Percentiles rank a stretch among this genome's conserved stretches.
Evolutionary conservation across 805 yeast species (phyloP).

Genomic region (Metschnikowia koreensis): DNA sequence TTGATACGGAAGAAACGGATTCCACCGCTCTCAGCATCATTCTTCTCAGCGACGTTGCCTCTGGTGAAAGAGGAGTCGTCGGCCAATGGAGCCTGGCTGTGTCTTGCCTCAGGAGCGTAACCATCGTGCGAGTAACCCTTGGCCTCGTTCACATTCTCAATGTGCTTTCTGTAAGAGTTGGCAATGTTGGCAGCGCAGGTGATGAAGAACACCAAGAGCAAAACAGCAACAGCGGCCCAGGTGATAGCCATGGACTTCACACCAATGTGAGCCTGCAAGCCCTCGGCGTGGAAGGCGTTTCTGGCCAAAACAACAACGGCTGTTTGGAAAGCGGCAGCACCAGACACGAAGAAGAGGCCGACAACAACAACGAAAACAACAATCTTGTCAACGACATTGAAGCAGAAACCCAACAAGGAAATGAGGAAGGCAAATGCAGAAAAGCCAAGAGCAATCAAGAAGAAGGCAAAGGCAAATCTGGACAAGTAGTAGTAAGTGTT

Average conservation of each 20-base stretch:
- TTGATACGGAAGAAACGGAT: constrained; percentile 76
- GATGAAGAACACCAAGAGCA: constrained; percentile 49
- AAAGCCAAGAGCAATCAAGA: constrained; percentile 58
- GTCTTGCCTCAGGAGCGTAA: constrained; percentile 17
- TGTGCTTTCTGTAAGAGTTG: constrained; percentile 51
- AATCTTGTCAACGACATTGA: constrained; percentile 52
- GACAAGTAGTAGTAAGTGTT: constrained; percentile 60
- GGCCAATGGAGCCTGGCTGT: constrained; percentile 25
- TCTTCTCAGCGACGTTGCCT: constrained; percentile 31
- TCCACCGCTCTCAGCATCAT: constrained; percentile 50
- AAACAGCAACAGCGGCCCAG: constrained; percentile 67
- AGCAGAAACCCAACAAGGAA: constrained; percentile 55
- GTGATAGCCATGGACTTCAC: constrained; percentile 56
- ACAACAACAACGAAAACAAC: constrained; percentile 50
- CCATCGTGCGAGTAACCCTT: constrained; percentile 20
- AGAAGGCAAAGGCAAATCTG: constrained; percentile 63
- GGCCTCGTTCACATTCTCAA: constrained; percentile 33
- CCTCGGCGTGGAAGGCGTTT: constrained; percentile 57
- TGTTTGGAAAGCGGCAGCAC: constrained; percentile 70
- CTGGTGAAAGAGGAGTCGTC: constrained; percentile 46
- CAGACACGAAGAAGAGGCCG: constrained; percentile 54
- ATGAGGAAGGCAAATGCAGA: constrained; percentile 60
- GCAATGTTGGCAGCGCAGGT: constrained; percentile 51
- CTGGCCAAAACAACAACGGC: constrained; percentile 76
- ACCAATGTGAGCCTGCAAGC: constrained; percentile 50